Conservation (phyloP, 2,329 filamentous ascomycete genomes). For the Paramyrothecium roridum region DNA sequence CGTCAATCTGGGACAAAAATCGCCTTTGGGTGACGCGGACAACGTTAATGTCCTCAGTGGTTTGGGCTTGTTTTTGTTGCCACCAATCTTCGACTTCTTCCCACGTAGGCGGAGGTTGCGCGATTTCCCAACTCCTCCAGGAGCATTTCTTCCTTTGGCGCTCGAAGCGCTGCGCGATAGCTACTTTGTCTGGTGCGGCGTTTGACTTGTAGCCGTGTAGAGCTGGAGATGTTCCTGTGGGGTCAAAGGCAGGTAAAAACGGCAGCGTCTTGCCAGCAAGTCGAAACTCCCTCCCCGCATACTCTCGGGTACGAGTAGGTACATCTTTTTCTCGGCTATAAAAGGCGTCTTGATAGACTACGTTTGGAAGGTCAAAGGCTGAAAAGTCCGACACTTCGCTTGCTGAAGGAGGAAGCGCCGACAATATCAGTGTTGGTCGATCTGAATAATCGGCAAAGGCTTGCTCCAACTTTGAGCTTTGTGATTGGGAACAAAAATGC, state of each 20-base stretch:
- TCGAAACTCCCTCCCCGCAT: constrained; percentile 82
- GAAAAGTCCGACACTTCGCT: constrained; percentile 14
- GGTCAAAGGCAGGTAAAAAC: constrained; percentile 77
- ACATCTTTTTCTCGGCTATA: constrained; percentile 85
- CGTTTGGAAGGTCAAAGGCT: constrained; percentile 47
- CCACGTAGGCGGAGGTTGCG: constrained; percentile 64
- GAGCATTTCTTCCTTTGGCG: constrained; percentile 50
- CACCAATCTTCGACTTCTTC: constrained; percentile 71
- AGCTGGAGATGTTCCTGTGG: constrained; percentile 51
- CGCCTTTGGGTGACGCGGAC: constrained; percentile 19
- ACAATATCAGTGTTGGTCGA: constrained; percentile 16
- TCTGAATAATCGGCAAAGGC: constrained; percentile 5
- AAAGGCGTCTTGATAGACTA: constrained; percentile 80
- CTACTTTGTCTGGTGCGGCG: constrained; percentile 43
- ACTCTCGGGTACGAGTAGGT: constrained; percentile 72
- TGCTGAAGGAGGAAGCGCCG: constrained; percentile 21
- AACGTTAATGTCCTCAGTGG: constrained; percentile 6
- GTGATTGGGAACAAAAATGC: neutral
- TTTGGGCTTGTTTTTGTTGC: constrained; percentile 23
- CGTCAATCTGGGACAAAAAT: constrained; percentile 80
- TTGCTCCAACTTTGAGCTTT: neutral
- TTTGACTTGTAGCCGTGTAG: constrained; percentile 51
- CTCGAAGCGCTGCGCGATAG: constrained; percentile 48
- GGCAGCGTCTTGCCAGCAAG: constrained; percentile 72
- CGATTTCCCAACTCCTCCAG: constrained; percentile 69